phyloP scores from a whole-genome alignment of 768 basidiomycete genomes.

The Auriscalpium vulgare region DNA sequence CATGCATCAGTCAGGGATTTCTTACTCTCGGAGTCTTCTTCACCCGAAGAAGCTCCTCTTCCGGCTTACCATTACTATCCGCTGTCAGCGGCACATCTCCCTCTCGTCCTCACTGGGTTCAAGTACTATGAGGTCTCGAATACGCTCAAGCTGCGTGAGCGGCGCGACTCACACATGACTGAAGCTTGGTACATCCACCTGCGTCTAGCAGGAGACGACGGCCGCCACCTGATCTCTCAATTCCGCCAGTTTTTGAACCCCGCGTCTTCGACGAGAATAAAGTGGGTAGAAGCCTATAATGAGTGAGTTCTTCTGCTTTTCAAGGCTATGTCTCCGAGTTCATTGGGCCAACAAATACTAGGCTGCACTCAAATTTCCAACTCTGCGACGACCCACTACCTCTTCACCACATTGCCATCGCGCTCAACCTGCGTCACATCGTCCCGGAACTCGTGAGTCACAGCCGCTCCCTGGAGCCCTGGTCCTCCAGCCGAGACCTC shows the following conservation, averaged over 20 bases:
- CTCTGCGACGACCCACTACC: not conserved
- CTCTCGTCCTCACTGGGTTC: not conserved
- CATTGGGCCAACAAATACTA: too few relatives aligned
- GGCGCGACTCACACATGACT: too few relatives aligned
- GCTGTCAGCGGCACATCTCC: not conserved
- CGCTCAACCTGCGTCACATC: slow-evolving; percentile 1
- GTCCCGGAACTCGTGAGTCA: not conserved
- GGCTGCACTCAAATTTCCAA: not conserved
- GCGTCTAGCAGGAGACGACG: not conserved
- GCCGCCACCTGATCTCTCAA: not conserved
- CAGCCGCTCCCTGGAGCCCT: not conserved
- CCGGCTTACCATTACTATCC: slow-evolving; percentile 1
- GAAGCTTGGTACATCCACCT: slow-evolving; percentile 3
- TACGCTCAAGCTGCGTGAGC: not conserved
- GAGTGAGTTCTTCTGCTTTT: not conserved
- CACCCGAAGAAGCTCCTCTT: not conserved
- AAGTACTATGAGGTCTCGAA: not conserved
- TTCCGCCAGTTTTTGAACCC: not conserved
- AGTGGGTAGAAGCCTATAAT: not conserved
- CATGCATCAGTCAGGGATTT: slow-evolving; percentile 5
- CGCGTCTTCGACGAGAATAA: not conserved
- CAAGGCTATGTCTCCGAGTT: not conserved
- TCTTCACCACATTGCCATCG: not conserved
- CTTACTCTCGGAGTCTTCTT: not conserved
- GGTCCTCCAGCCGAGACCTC: not conserved